Evolutionary conservation across 176 grass and related monocot species (phyloP).

Genomic region (Coix lacrymajobi): DNA sequence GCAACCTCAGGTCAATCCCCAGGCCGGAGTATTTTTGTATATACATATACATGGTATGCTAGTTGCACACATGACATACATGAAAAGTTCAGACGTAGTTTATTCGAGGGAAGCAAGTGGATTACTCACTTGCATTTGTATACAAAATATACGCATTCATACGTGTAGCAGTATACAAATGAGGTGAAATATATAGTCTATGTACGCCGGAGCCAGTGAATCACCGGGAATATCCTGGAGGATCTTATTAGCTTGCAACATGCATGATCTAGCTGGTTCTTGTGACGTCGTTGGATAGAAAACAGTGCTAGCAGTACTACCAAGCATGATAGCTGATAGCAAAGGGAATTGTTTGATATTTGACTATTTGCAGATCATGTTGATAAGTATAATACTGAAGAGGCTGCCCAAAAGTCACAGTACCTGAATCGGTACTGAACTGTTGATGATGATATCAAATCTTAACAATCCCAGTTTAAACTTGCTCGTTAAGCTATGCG

Average conservation of each 20-base stretch:
- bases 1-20: constrained; percentile 21
- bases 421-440: not conserved
- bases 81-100: not conserved
- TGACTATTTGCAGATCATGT: constrained; percentile 5
- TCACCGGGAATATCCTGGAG: constrained; percentile 15
- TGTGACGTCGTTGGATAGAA: not conserved
- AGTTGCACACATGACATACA: not conserved
- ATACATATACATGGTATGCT: not conserved
- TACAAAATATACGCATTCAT: constrained; percentile 5
- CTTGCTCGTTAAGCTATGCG: not conserved
- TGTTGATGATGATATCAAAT: not conserved
- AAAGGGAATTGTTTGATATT: not conserved
- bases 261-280: constrained; percentile 21
- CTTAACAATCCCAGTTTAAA: not conserved
- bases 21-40: constrained; percentile 3
- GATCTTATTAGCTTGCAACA: constrained; percentile 13
- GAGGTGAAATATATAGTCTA: not conserved
- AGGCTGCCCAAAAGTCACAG: not conserved
- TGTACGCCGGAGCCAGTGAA: not conserved
- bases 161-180: not conserved
- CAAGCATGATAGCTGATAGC: too few relatives aligned
- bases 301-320: constrained; percentile 2
- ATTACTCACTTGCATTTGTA: not conserved
- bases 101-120: constrained; percentile 27
- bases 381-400: not conserved